Conservation (phyloP, 1,139 yeast genomes). For the Candida sanyaensis region DNA sequence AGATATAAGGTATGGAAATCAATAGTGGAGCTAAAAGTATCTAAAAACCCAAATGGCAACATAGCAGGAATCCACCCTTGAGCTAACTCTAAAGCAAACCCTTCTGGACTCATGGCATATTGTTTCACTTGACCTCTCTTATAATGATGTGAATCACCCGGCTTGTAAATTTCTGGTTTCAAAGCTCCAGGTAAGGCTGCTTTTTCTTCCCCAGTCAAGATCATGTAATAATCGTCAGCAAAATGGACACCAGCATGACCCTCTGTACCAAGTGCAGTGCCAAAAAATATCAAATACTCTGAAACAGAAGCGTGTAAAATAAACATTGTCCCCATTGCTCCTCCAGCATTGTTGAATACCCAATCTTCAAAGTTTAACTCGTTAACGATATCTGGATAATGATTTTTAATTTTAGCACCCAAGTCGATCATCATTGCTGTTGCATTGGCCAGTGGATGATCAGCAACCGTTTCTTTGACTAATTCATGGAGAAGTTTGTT, state of each 20-base stretch:
- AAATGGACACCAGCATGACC: conserved; percentile 96
- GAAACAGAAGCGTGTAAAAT: conserved; percentile 93
- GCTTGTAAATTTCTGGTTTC: conserved; percentile 65
- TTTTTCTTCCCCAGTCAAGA: conserved; percentile 71
- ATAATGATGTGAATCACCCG: conserved; percentile 84
- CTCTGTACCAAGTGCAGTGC: conserved; percentile 88
- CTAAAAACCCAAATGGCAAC: conserved; percentile 94
- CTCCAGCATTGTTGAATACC: conserved; percentile 97
- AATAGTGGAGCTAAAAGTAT: conserved; percentile 76
- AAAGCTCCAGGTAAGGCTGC: conserved; percentile 69
- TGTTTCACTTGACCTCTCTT: conserved; percentile 74
- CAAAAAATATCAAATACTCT: conserved; percentile 87
- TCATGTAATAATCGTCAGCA: conserved; percentile 95
- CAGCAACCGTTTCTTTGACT: conserved; percentile 51
- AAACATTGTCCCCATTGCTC: conserved; percentile 98
- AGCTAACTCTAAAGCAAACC: conserved; percentile 91
- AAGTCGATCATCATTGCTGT: conserved; percentile 63
- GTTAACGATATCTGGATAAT: conserved; percentile 66
- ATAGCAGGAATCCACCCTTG: conserved; percentile 99
- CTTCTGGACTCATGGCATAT: conserved; percentile 76
- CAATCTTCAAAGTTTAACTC: conserved; percentile 76
- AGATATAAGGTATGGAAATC: conserved; percentile 68
- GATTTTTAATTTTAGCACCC: conserved; percentile 56
- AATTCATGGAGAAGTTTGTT: conserved; percentile 46
- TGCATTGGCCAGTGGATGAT: conserved; percentile 59